Percentiles rank a stretch among this genome's conserved stretches.
Evolutionary conservation across 495 filamentous ascomycete species (phyloP).

Genomic region (Lepidopterella palustris): DNA sequence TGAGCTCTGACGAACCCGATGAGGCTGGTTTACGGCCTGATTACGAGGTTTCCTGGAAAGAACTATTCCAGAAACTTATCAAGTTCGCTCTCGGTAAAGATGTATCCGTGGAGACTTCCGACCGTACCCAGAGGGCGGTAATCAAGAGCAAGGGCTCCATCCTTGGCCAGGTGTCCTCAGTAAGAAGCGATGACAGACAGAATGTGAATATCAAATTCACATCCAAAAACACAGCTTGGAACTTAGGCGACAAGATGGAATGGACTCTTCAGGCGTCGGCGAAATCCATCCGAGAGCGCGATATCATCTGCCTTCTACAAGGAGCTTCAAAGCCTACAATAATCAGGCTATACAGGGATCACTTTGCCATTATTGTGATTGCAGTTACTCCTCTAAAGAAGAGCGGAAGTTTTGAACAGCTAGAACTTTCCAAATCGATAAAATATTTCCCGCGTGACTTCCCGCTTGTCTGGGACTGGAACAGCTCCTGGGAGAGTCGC

Average conservation of each 20-base stretch:
- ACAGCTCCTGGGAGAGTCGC: not conserved
- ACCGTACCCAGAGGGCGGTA: conserved; percentile 12
- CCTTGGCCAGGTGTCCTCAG: conserved; percentile 1
- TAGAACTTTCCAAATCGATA: conserved; percentile 8
- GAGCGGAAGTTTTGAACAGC: not conserved
- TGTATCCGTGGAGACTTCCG: conserved; percentile 19
- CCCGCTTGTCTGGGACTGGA: conserved; percentile 26
- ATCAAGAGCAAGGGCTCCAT: conserved; percentile 25
- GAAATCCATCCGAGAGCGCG: conserved; percentile 23
- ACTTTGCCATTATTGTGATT: conserved; percentile 25
- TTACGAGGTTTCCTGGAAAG: conserved; percentile 23
- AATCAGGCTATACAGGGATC: conserved; percentile 21
- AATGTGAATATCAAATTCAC: conserved; percentile 3
- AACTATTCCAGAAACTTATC: conserved; percentile 18
- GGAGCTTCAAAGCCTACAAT: conserved; percentile 30
- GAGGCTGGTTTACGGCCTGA: conserved; percentile 17
- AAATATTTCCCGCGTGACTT: conserved; percentile 21
- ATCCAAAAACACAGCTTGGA: not conserved
- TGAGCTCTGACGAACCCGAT: conserved; percentile 25
- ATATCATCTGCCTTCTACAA: conserved; percentile 33
- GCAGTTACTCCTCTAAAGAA: not conserved
- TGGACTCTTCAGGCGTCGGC: conserved; percentile 29
- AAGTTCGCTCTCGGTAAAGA: conserved; percentile 20
- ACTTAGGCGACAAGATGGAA: not conserved
- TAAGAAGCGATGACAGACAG: conserved; percentile 10